A percentile compares a stretch with the other conserved stretches of the same genome.
Evolutionary conservation across 2,329 filamentous ascomycete genomes (phyloP).

Genomic region (Colletotrichum chlorophyti): DNA sequence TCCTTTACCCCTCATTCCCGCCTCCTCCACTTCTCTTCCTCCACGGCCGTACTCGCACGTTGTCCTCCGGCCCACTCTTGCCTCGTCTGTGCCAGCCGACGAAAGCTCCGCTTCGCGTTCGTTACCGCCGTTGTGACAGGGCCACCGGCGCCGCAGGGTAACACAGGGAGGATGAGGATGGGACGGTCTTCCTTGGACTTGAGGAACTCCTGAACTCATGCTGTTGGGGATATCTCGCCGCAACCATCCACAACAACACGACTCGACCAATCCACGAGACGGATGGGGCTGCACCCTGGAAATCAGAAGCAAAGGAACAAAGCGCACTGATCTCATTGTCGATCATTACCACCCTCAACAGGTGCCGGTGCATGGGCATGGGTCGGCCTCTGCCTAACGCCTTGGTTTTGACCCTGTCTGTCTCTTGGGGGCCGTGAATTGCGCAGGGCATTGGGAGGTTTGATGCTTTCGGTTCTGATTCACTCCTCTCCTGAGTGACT

Average conservation of each 20-base stretch:
- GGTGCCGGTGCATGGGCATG: neutral
- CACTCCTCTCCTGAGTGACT: too few species aligned
- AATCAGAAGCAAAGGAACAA: neutral
- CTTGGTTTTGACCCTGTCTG: neutral
- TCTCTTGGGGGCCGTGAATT: neutral
- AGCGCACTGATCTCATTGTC: constrained; percentile 4
- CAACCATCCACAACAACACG: too few species aligned
- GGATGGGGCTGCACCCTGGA: neutral
- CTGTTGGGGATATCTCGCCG: too few species aligned
- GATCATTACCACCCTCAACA: neutral
- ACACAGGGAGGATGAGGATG: neutral
- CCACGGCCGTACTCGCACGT: neutral
- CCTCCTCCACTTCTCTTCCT: neutral
- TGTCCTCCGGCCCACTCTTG: neutral
- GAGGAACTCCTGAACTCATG: too few species aligned
- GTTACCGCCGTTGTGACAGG: neutral
- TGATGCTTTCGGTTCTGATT: too few species aligned
- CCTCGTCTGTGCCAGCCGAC: neutral
- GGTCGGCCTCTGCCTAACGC: neutral
- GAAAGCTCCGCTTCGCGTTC: neutral
- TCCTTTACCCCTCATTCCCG: neutral
- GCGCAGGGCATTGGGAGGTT: too few species aligned
- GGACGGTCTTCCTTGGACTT: too few species aligned
- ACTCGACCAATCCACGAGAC: too few species aligned
- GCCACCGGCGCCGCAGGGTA: neutral